Conservation (phyloP, 257 asterid species). For the Gardenia jasminoides region DNA sequence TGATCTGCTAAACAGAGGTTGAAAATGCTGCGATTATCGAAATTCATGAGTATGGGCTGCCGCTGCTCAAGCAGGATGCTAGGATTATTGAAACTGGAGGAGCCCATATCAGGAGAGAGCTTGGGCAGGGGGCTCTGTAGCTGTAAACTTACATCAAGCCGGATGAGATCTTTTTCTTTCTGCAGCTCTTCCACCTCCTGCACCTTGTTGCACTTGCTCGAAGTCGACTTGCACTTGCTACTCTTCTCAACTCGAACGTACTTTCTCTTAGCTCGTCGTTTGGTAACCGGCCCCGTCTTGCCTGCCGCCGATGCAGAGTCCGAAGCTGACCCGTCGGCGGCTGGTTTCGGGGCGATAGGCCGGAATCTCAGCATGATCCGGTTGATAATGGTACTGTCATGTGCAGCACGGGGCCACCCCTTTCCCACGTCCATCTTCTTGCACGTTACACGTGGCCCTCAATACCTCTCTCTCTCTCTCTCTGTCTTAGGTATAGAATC, state of each 20-base stretch:
- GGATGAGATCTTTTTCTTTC: slow-evolving; percentile 2
- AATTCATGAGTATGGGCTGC: slow-evolving; percentile 10
- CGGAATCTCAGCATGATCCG: slow-evolving; percentile 40
- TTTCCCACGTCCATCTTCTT: slow-evolving; percentile 23
- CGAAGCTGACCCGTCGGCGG: slow-evolving; percentile 19
- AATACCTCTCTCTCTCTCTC: not conserved
- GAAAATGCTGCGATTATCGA: slow-evolving; percentile 5
- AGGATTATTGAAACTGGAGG: not conserved
- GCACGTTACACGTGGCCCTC: no score
- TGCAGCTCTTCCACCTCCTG: not conserved
- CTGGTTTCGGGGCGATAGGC: slow-evolving; percentile 53
- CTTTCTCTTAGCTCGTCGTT: slow-evolving; percentile 40
- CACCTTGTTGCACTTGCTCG: no score
- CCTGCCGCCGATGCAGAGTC: slow-evolving; percentile 7
- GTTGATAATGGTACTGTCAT: slow-evolving; percentile 27
- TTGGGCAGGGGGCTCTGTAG: not conserved
- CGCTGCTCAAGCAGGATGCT: slow-evolving; percentile 20
- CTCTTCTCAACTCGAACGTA: slow-evolving; percentile 42
- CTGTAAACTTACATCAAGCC: not conserved
- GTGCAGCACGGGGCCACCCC: slow-evolving; percentile 18
- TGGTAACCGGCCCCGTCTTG: slow-evolving; percentile 2
- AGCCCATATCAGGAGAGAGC: slow-evolving; percentile 15
- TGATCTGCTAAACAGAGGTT: not conserved
- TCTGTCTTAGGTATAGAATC: not conserved
- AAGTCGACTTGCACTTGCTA: slow-evolving; percentile 16